Conservation (phyloP, 306 rosid species). For the Malus sieversii region DNA sequence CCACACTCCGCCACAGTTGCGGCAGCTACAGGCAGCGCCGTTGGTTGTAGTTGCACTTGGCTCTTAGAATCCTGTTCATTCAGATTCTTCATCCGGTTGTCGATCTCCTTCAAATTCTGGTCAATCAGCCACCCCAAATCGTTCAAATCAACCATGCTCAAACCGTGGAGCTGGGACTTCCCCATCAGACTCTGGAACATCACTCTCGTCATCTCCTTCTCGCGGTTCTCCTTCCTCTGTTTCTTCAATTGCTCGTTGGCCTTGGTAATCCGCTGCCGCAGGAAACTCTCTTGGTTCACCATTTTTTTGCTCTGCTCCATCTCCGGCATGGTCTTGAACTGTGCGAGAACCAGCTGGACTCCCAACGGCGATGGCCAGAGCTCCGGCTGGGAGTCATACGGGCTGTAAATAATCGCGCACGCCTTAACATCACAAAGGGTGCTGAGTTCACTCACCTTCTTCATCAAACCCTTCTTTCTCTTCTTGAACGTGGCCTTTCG, state of each 20-base stretch:
- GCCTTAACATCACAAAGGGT: slow-evolving; percentile 46
- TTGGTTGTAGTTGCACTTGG: background rate
- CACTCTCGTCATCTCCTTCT: slow-evolving; percentile 13
- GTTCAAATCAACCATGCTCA: slow-evolving; percentile 18
- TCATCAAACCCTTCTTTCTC: slow-evolving; percentile 54
- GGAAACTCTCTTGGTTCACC: slow-evolving; percentile 28
- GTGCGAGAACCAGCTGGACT: slow-evolving; percentile 11
- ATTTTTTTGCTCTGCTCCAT: slow-evolving; percentile 22
- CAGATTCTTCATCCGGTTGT: slow-evolving; percentile 6
- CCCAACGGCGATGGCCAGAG: slow-evolving; percentile 37
- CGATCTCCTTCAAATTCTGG: slow-evolving; percentile 14
- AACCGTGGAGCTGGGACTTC: background rate
- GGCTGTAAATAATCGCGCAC: slow-evolving; percentile 40
- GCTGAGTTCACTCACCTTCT: slow-evolving; percentile 45
- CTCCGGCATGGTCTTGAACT: slow-evolving; percentile 28
- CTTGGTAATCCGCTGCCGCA: slow-evolving; percentile 19
- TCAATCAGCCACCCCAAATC: slow-evolving; percentile 26
- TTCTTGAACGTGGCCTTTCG: slow-evolving; percentile 53
- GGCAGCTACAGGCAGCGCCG: background rate
- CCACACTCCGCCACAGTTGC: background rate
- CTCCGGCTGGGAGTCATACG: slow-evolving; percentile 34
- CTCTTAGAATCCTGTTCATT: background rate
- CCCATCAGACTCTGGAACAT: slow-evolving; percentile 18
- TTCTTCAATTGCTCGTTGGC: slow-evolving; percentile 18
- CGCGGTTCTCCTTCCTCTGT: slow-evolving; percentile 16